These are phyloP conservation scores for Ceratocystis huliohia DNA, from an alignment of 2,329 filamentous ascomycete species.

Conservation along the genomic window DNA sequence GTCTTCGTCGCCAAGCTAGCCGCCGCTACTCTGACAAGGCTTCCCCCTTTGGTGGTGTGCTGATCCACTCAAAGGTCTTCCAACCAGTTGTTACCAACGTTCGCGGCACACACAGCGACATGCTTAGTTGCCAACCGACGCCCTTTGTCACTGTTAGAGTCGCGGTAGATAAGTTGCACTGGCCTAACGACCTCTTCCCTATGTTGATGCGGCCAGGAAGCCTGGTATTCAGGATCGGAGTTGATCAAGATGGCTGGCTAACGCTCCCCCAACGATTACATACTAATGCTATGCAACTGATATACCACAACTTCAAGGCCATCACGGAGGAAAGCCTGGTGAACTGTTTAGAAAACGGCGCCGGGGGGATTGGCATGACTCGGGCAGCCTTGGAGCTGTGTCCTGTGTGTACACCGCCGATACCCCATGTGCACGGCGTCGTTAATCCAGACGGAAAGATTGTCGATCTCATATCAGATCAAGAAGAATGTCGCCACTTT, in stretches of 20 bases:
- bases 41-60: not conserved
- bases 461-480: conserved; percentile 17
- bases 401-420: conserved; percentile 6
- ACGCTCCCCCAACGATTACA: conserved; percentile 12
- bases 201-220: conserved; percentile 3
- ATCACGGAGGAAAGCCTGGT: conserved; percentile 2
- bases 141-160: conserved; percentile 12
- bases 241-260: conserved; percentile 11
- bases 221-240: not conserved
- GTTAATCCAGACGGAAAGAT: conserved; percentile 14
- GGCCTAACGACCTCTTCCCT: conserved; percentile 8
- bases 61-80: conserved; percentile 3
- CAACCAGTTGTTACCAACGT: not conserved
- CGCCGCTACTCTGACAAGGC: not conserved
- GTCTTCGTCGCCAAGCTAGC: not conserved
- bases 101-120: not conserved
- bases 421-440: conserved; percentile 9
- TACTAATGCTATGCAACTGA: conserved; percentile 10
- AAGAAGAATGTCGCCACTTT: conserved; percentile 17
- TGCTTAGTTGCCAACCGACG: not conserved
- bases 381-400: not conserved
- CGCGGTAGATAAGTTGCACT: not conserved
- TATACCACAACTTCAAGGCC: conserved; percentile 15
- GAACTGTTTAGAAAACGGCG: not conserved
- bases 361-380: not conserved